Conservation (phyloP, 352 stramenopile genomes). For the Pythium rhizo-oryzae region DNA sequence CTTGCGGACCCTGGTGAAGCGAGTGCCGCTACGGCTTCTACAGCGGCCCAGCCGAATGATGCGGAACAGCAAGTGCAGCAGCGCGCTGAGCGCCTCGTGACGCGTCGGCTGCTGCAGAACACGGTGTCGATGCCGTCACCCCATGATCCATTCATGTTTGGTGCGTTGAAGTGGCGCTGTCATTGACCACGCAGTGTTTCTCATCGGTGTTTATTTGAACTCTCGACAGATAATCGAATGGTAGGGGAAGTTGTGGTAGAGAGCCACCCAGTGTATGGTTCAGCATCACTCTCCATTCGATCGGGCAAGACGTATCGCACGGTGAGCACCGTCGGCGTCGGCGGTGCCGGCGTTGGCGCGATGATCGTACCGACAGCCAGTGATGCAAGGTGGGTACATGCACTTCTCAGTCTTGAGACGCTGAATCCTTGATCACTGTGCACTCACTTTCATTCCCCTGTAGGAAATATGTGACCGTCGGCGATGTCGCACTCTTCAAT, state of each 20-base stretch:
- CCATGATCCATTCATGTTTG: constrained; percentile 56
- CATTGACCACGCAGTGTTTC: neutral
- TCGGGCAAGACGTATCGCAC: constrained; percentile 52
- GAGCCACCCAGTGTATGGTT: constrained; percentile 59
- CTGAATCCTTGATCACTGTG: neutral
- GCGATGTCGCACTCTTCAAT: constrained; percentile 59
- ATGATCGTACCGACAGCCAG: constrained; percentile 44
- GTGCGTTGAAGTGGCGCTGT: constrained; percentile 23
- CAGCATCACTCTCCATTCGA: constrained; percentile 53
- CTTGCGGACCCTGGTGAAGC: neutral
- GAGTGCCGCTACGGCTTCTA: neutral
- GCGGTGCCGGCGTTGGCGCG: constrained; percentile 40
- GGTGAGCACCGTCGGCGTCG: constrained; percentile 37
- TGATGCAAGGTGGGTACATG: constrained; percentile 42
- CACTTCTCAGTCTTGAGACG: neutral
- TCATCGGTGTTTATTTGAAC: neutral
- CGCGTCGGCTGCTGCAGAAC: constrained; percentile 34
- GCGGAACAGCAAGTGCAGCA: constrained; percentile 23
- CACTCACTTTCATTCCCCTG: neutral
- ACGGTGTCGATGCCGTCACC: constrained; percentile 40
- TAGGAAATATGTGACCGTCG: constrained; percentile 49
- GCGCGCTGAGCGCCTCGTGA: constrained; percentile 20
- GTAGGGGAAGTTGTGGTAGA: constrained; percentile 55
- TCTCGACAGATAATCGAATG: constrained; percentile 56
- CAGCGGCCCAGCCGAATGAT: constrained; percentile 2